Evolutionary conservation across 805 yeast species (phyloP), one percentile per base, ranked within the genome.

Genomic region (Wickerhamiella allomyrinae): DNA sequence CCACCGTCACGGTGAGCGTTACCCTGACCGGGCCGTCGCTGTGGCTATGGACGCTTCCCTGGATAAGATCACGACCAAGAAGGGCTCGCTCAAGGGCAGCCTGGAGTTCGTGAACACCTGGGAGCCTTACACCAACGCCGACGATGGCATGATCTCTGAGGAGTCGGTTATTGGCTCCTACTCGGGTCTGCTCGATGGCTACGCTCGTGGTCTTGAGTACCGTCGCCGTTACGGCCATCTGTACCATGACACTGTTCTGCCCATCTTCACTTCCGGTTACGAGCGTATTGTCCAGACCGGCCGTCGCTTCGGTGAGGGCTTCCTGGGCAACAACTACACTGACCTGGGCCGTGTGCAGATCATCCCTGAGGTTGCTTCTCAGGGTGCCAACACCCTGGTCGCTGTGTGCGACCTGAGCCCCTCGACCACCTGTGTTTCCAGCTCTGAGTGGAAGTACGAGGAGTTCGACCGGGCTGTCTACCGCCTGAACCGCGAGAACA

Each of bases 1-100:
- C 29, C 60, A 66, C 43, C 67, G 81, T 48, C 81, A 76, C 47
- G 80, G 79, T 13, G 81, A 74, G 53, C 63, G 81, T 41, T 74
- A 62, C 54, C 76, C 73, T 11, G 60, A 62, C 9, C 25, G 20
- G 14, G 20, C 37, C 21, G 46, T 29, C 37, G 44, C 41, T 41
- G 20, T 39, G 36, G 7, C 19, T 13, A 43, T 40, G 40, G 29
- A 46, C 37, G 23, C 31, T 5, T 37, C 43, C 2, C 42, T 55
- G 5, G 41, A 41, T 6, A 47, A 49, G 33, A 20, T 44, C 10
- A 21, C 22, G 17, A 31, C 41, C 6, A 31, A 34, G 21, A 36
- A 36, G 34, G 48, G 44, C 29, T 15, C 37, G 15, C 15, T 39
- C 39, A 38, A 40, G 22, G 53, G 51, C 22, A 20, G 22, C 29